Conservation (phyloP, 495 filamentous ascomycete genomes). For the Lophiotrema nucula region DNA sequence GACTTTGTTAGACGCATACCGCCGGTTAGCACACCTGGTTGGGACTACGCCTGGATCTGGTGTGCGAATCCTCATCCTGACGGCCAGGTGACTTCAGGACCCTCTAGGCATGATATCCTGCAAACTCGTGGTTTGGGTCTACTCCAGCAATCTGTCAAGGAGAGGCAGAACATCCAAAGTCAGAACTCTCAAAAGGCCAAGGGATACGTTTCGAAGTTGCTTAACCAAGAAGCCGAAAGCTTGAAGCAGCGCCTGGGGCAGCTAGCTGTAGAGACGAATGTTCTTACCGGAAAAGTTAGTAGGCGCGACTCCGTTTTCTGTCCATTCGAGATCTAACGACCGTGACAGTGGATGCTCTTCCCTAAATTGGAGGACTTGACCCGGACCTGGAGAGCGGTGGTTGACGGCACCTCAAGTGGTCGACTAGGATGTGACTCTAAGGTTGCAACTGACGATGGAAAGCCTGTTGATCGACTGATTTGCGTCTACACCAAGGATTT, state of each 20-base stretch:
- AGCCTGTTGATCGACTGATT: conserved; percentile 51
- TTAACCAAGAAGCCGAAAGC: conserved; percentile 51
- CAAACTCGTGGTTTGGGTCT: conserved; percentile 46
- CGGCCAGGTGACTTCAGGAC: conserved; percentile 13
- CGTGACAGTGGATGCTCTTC: conserved; percentile 83
- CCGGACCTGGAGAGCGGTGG: conserved; percentile 61
- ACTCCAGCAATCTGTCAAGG: conserved; percentile 45
- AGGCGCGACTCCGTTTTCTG: conserved; percentile 4
- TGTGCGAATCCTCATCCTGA: conserved; percentile 53
- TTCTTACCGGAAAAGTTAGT: conserved; percentile 63
- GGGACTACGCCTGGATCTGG: conserved; percentile 63
- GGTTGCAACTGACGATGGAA: conserved; percentile 57
- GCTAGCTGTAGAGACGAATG: conserved; percentile 54
- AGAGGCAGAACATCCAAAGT: conserved; percentile 43
- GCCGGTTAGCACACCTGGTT: conserved; percentile 50
- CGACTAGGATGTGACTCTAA: conserved; percentile 69
- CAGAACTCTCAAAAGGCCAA: conserved; percentile 43
- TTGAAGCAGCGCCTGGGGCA: conserved; percentile 55
- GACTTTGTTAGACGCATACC: conserved; percentile 66
- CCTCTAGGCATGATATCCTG: conserved; percentile 41
- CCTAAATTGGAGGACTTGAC: conserved; percentile 56
- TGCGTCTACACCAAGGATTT: conserved; percentile 79
- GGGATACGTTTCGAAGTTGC: conserved; percentile 48
- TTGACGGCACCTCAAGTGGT: conserved; percentile 59
- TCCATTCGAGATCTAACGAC: neutral